Evolutionary conservation across 495 filamentous ascomycete species (phyloP).

Genomic region (Aspergillus sclerotioniger): DNA sequence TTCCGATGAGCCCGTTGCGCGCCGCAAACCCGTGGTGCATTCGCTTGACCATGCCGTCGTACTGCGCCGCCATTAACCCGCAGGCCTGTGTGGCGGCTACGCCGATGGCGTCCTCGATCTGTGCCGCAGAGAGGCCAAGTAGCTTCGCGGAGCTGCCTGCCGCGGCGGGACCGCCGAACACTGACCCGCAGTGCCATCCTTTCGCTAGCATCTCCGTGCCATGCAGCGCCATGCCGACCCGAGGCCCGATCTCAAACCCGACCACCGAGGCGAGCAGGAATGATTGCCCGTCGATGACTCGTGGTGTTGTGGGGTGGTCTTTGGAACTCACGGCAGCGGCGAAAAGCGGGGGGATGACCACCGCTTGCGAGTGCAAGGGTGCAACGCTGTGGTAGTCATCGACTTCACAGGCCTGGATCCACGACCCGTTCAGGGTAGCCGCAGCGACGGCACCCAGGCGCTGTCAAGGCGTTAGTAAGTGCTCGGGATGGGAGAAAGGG

Average conservation of each 20-base stretch:
- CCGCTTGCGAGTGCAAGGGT: background rate
- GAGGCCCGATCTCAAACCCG: background rate
- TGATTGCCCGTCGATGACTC: background rate
- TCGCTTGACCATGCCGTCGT: constrained; percentile 3
- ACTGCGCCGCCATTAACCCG: constrained; percentile 2
- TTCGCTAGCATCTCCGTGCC: background rate
- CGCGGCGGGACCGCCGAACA: background rate
- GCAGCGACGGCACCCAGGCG: background rate
- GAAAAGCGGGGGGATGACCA: background rate
- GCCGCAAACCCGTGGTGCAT: constrained; percentile 42
- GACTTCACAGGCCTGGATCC: background rate
- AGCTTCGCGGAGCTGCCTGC: background rate
- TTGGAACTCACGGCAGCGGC: constrained; percentile 1
- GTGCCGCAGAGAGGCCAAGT: background rate
- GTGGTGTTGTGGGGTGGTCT: background rate
- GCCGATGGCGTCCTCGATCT: background rate
- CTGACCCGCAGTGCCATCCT: background rate
- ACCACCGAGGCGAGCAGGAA: background rate
- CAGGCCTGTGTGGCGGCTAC: background rate
- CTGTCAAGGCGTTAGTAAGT: background rate
- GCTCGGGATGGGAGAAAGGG: background rate
- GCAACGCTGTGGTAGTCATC: constrained; percentile 6
- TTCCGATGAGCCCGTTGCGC: constrained; percentile 41
- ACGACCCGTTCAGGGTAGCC: background rate
- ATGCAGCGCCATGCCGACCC: background rate